Evolutionary conservation across 768 basidiomycete species (phyloP), one percentile per base, ranked within the genome.

Genomic region (Lentinula boryana): DNA sequence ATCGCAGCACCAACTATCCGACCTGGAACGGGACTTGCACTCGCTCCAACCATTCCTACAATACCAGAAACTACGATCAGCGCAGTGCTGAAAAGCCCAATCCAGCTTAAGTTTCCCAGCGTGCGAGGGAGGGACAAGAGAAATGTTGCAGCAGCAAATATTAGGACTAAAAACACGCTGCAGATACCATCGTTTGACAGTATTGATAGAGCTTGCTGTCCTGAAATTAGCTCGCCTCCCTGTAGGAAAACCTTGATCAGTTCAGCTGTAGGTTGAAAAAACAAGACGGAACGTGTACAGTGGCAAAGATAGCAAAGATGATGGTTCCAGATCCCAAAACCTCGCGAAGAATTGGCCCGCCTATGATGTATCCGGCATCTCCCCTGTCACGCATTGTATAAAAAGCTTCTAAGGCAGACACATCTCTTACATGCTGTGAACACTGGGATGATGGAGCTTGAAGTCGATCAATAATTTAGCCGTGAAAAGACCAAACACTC

Each of bases 401-500:
- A 54, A 8, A 21, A 8, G 33, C 50, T 58, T 31, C 2, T 2
- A 23, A 31, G n/a, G 23, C 38, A 56, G 33, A 7, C 23, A 23
- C 43, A 52, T 7, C 31, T 18, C 69, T 32, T 63, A 81, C 80
- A 84, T 83, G 60, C 74, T 82, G 62, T 84, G 82, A 5, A 83
- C 81, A 31, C 75, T 70, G 0, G 79, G 81, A 65, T 84, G 82
- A 60, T 81, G 82, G 33, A 84, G 65, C 67, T 83, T 83, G 74
- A 84, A 84, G 69, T 83, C 79, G 57, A 84, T 74, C 54, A 84
- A 70, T 4, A 84, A 68, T 61, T 83, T 82, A 6, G 81, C 78
- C 6, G 78, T 84, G 59, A 75, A 83, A 9, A 82, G 64, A 2
- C 75, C 82, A 63, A 83, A 84, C 3, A 74, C 62, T 4, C 81